Evolutionary conservation across 2,329 filamentous ascomycete species (phyloP).

Genomic region (Alternaria triticimaculans): DNA sequence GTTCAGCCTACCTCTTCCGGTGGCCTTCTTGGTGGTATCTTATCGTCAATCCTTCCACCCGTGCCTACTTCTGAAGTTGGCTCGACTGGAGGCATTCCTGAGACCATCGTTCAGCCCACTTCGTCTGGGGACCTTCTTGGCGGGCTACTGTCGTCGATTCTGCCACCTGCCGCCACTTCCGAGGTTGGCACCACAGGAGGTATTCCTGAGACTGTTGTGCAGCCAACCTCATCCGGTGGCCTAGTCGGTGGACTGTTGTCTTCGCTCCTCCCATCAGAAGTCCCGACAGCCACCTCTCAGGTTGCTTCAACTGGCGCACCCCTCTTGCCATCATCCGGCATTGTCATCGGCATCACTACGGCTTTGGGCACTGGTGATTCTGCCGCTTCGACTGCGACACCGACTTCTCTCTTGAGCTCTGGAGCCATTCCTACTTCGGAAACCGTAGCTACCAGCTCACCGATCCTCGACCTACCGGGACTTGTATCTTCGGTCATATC

Average conservation of each 20-base stretch:
- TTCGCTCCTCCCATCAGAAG: slow-evolving; percentile 13
- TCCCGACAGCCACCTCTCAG: slow-evolving; percentile 17
- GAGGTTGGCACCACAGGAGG: slow-evolving; percentile 23
- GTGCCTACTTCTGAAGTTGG: slow-evolving; percentile 20
- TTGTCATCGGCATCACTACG: slow-evolving; percentile 46
- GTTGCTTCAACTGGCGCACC: slow-evolving; percentile 32
- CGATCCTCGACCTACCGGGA: slow-evolving; percentile 17
- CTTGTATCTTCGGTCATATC: slow-evolving; percentile 30
- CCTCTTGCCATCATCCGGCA: slow-evolving; percentile 27
- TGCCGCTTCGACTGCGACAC: slow-evolving; percentile 14
- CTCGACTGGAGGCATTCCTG: slow-evolving; percentile 22
- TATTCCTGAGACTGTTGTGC: slow-evolving; percentile 16
- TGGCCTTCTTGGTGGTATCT: slow-evolving; percentile 2
- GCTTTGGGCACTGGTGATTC: slow-evolving; percentile 36
- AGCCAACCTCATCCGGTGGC: slow-evolving; percentile 11
- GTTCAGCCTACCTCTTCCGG: slow-evolving; percentile 12
- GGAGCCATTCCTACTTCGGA: slow-evolving; percentile 33
- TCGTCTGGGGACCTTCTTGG: slow-evolving; percentile 12
- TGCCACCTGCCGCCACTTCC: slow-evolving; percentile 15
- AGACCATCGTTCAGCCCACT: slow-evolving; percentile 13
- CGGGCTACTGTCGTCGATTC: slow-evolving; percentile 19
- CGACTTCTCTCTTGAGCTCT: slow-evolving; percentile 21
- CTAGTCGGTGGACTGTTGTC: slow-evolving; percentile 20
- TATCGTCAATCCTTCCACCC: slow-evolving; percentile 17
- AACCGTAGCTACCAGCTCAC: slow-evolving; percentile 17